Evolutionary conservation across 2,329 filamentous ascomycete species (phyloP), one percentile per base, ranked within the genome.

Genomic region (Aotearoamyces nothofagi): DNA sequence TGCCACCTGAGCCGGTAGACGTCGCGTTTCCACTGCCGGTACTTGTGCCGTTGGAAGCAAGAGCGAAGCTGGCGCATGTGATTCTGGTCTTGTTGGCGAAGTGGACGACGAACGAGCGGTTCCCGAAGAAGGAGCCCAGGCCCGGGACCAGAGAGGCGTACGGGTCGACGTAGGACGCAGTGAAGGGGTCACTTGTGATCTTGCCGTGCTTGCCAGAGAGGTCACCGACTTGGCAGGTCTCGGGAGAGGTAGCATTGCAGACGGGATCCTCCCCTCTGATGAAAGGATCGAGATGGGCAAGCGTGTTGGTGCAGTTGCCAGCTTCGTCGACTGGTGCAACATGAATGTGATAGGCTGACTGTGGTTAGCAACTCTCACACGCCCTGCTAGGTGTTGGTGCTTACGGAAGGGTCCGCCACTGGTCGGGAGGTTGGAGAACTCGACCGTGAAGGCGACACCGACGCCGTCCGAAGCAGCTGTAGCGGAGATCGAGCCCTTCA

Each of bases 211-310:
- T 87, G 46, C 80, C 80, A 41, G 69, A 67, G 32, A 84, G 59
- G 49, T 87, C 80, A 39, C 81, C 80, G 8, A 80, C 69, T 53
- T 87, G 70, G 57, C 80, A 90, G 7, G 68, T 72, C 36, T 66
- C 52, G 5, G 74, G 74, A 5, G 55, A 46, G 7, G 47, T 41
- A 8, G 54, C 20, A 44, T 82, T 60, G 54, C 80, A 87, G 4
- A 63, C 42, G 4, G 71, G 58, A 2, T 52, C 53, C 45, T 49
- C 44, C 37, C 69, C 70, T 28, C 76, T 73, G 27, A 60, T 47
- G 49, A 63, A 80, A 11, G 80, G 79, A 45, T 86, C 78, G 9
- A 83, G 63, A 45, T 87, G 80, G 2, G 58, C 68, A 4, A 68
- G 57, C 2, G 80, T 75, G 4, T 52, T 51, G 28, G 67, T 77